Conservation (phyloP, 768 basidiomycete species). For the Dictyophora rubrovolvata region DNA sequence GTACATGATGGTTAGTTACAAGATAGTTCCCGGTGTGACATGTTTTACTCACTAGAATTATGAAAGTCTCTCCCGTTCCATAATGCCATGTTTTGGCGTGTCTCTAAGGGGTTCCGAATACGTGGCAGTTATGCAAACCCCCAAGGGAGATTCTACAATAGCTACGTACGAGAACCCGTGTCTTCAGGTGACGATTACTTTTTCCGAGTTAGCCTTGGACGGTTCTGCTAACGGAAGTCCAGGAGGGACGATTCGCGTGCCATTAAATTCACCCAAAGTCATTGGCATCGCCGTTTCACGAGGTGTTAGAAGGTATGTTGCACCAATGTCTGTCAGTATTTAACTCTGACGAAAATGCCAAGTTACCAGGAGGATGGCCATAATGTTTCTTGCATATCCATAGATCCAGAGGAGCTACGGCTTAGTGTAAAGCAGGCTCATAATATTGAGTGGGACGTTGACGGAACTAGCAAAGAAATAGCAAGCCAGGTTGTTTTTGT, state of each 20-base stretch:
- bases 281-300: conserved; percentile 69
- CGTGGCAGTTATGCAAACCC: not conserved
- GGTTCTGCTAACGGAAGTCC: not conserved
- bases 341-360: conserved; percentile 9
- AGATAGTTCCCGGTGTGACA: not conserved
- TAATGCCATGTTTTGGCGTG: conserved; percentile 8
- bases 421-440: conserved; percentile 51
- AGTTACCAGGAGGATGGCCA: conserved; percentile 91
- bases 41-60: not conserved
- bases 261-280: conserved; percentile 65
- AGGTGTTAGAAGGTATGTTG: conserved; percentile 56
- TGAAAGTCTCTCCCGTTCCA: not conserved
- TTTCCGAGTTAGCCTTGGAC: not conserved
- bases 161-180: not conserved
- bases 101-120: conserved; percentile 2
- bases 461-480: conserved; percentile 39
- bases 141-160: not conserved
- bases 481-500: conserved; percentile 74
- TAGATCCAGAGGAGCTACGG: conserved; percentile 67
- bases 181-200: not conserved
- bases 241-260: conserved; percentile 61
- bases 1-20: not conserved
- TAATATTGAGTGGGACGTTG: conserved; percentile 65
- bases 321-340: conserved; percentile 8
- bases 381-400: conserved; percentile 61